phyloP scores from a whole-genome alignment of 73 alveolate species.

The Paramecium sonneborni region DNA sequence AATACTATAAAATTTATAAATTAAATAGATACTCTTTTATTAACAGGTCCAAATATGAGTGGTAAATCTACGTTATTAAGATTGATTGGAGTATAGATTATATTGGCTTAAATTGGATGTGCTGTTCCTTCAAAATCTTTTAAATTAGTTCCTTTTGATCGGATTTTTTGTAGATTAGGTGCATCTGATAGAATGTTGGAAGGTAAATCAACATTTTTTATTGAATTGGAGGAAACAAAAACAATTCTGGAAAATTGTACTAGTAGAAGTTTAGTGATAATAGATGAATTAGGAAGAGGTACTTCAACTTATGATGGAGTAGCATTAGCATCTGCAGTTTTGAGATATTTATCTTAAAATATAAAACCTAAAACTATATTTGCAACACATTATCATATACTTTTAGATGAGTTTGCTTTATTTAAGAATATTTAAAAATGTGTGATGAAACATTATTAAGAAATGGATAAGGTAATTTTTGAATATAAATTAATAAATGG shows the following conservation, averaged over 20 bases:
- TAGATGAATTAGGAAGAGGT: conserved; percentile 95
- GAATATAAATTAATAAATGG: conserved; percentile 90
- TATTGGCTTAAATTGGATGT: conserved; percentile 92
- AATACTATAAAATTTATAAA: conserved; percentile 68
- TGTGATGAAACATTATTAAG: conserved; percentile 83
- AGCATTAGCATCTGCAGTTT: conserved; percentile 88
- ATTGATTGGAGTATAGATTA: conserved; percentile 83
- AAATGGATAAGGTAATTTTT: conserved; percentile 80
- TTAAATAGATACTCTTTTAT: conserved; percentile 67
- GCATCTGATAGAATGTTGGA: conserved; percentile 93
- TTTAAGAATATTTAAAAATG: conserved; percentile 73
- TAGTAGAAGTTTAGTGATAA: conserved; percentile 77
- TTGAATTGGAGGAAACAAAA: conserved; percentile 93
- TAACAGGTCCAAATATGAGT: conserved; percentile 98
- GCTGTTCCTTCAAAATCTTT: conserved; percentile 88
- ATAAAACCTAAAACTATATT: conserved; percentile 85
- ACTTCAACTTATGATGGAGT: conserved; percentile 96
- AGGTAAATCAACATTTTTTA: conserved; percentile 91
- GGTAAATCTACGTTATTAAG: conserved; percentile 96
- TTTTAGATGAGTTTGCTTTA: conserved; percentile 83
- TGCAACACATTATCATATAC: conserved; percentile 97
- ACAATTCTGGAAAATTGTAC: conserved; percentile 84
- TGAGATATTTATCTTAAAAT: conserved; percentile 75
- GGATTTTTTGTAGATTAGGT: conserved; percentile 95
- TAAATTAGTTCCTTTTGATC: conserved; percentile 78